Conservation (phyloP, 164 flowering plant species). For the Macadamia tetraphylla region DNA sequence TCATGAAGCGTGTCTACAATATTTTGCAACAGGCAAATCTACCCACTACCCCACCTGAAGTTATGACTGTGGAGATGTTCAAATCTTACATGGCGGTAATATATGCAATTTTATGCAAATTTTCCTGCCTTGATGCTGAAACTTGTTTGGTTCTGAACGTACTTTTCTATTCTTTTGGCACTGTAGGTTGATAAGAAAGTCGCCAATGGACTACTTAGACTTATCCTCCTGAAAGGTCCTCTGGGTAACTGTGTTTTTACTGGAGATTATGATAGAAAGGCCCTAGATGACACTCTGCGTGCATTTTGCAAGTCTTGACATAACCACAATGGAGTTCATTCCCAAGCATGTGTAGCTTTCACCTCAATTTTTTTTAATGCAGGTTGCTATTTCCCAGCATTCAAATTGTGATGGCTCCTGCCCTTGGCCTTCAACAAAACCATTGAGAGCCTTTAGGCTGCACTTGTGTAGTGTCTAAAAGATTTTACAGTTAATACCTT, state of each 20-base stretch:
- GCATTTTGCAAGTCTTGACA: conserved; percentile 77
- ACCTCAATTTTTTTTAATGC: too few species aligned
- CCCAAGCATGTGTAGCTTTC: neutral
- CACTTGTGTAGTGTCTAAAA: too few species aligned
- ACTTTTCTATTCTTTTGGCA: neutral
- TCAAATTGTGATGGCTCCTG: too few species aligned
- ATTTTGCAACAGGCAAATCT: conserved; percentile 75
- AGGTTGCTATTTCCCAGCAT: too few species aligned
- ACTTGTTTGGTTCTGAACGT: neutral
- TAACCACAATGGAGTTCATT: neutral
- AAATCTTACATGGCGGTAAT: conserved; percentile 92
- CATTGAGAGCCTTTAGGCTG: too few species aligned
- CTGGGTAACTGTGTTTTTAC: conserved; percentile 95
- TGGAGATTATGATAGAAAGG: conserved; percentile 81
- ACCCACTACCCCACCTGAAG: conserved; percentile 82
- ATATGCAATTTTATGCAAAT: neutral
- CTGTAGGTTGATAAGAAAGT: conserved; percentile 95
- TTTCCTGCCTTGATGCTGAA: neutral
- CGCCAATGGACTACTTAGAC: conserved; percentile 91
- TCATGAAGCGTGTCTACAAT: conserved; percentile 53
- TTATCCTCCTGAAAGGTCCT: conserved; percentile 91
- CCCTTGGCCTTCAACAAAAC: too few species aligned
- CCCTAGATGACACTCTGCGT: conserved; percentile 76
- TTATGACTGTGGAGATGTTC: conserved; percentile 89
- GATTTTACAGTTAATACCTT: too few species aligned